Evolutionary conservation across 768 basidiomycete genomes (phyloP), one percentile per base, ranked within the genome.

Genomic region (Auricularia auricula-judae): DNA sequence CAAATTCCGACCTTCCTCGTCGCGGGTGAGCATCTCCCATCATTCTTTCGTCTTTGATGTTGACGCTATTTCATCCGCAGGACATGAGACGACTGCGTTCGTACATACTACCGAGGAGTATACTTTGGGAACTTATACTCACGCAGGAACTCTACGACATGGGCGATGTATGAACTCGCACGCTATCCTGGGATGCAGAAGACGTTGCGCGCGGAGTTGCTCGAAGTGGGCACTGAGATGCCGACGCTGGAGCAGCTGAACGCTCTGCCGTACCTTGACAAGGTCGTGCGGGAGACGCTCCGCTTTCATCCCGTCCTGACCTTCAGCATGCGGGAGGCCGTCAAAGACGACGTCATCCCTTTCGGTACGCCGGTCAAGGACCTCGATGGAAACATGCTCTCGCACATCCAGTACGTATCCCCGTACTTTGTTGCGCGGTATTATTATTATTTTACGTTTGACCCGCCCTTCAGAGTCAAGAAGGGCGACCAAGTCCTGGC

Each of bases 1-100:
- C 75, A 86, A 77, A 80, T 85, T 0, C 82, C 83, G 0, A 86
- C 85, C 0, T 84, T 86, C 72, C 68, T 86, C 14, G 76, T 83
- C 1, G 84, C 85, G 1, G 85, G 56, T 59, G 12, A 18, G 56
- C 7, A 14, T 21, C 21, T 59, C 34, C 14, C 21, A 44, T 51
- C 14, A 21, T 18, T 14, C 18, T 36, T 35, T 16, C 36, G 11
- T 18, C n/a, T 34, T 8, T 56, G 16, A 29, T 29, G 0, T 23
- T 10, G 14, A 47, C 56, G 54, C 18, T 7, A 54, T 42, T 18
- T 51, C 16, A 5, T 18, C 5, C 47, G 14, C 23, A 59, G 56
- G 47, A 18, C 47, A 51, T 18, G 47, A 51, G 47, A 51, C 47
- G 47, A 51, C 47, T 8, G 18, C 11, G 81, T 79, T 12, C 47